Conservation (phyloP, 805 yeast genomes). For the Yarrowia sp. region DNA sequence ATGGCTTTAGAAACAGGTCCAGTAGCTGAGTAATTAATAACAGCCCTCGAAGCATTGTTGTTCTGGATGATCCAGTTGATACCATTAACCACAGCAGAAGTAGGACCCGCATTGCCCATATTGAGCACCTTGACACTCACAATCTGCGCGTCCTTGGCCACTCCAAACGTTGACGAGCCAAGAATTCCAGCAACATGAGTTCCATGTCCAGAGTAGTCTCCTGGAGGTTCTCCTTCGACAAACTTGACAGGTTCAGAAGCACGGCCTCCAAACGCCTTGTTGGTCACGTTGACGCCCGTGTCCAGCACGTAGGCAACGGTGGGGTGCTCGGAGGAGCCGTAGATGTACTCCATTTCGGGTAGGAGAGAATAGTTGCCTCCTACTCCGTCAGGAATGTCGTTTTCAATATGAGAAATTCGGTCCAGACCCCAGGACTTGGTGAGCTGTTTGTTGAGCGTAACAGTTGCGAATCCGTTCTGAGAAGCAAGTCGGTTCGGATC, state of each 20-base stretch:
- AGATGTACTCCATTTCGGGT: slow-evolving; percentile 4
- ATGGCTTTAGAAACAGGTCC: slow-evolving; percentile 89
- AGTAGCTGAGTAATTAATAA: slow-evolving; percentile 83
- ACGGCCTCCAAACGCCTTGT: slow-evolving; percentile 77
- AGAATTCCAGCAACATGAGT: slow-evolving; percentile 96
- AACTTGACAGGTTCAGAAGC: slow-evolving; percentile 84
- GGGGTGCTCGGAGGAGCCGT: slow-evolving; percentile 46
- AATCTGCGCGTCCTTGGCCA: not conserved
- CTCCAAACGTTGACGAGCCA: not conserved
- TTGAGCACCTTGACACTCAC: slow-evolving; percentile 49
- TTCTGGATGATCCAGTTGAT: slow-evolving; percentile 69
- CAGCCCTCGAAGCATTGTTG: slow-evolving; percentile 52
- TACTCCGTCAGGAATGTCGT: not conserved
- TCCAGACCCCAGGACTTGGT: slow-evolving; percentile 96
- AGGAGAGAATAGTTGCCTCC: slow-evolving; percentile 7
- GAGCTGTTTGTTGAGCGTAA: slow-evolving; percentile 35
- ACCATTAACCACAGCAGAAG: slow-evolving; percentile 60
- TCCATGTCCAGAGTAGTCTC: slow-evolving; percentile 93
- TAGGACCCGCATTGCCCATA: slow-evolving; percentile 55
- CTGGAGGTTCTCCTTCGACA: slow-evolving; percentile 63
- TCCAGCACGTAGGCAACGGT: slow-evolving; percentile 86
- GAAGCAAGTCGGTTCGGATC: not conserved
- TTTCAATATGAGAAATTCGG: slow-evolving; percentile 55
- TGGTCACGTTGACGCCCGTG: slow-evolving; percentile 78
- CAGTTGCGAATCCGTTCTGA: not conserved